Conservation (phyloP, 345 rosid species). For the Lumnitzera racemosa region DNA sequence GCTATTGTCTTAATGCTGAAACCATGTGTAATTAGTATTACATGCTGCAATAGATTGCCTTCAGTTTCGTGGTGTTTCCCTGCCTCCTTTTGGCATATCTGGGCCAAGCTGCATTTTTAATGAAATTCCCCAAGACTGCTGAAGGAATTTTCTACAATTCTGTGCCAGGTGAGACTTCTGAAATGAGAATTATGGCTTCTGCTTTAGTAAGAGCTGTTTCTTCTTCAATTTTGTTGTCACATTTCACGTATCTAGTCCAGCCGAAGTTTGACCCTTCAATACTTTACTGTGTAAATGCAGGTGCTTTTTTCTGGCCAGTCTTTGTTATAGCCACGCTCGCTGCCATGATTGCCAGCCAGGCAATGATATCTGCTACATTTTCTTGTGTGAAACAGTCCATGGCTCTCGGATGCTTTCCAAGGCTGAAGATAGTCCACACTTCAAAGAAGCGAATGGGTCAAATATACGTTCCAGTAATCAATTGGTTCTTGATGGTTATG, state of each 20-base stretch:
- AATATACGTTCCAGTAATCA: slow-evolving; percentile 82
- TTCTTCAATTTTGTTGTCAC: slow-evolving; percentile 8
- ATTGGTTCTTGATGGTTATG: slow-evolving; percentile 91
- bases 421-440: slow-evolving; percentile 92
- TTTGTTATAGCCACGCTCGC: slow-evolving; percentile 77
- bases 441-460: slow-evolving; percentile 84
- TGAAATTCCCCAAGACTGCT: slow-evolving; percentile 55
- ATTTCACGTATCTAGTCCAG: background rate
- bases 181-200: background rate
- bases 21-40: slow-evolving; percentile 1
- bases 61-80: slow-evolving; percentile 79
- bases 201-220: background rate
- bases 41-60: slow-evolving; percentile 54
- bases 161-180: slow-evolving; percentile 61
- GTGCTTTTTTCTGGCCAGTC: slow-evolving; percentile 82
- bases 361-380: slow-evolving; percentile 99
- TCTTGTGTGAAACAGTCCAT: slow-evolving; percentile 91
- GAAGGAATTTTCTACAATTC: slow-evolving; percentile 74
- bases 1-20: background rate
- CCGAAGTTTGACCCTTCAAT: too few species aligned
- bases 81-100: slow-evolving; percentile 90
- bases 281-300: slow-evolving; percentile 26
- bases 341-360: slow-evolving; percentile 97
- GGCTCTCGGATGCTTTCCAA: slow-evolving; percentile 98
- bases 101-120: slow-evolving; percentile 93